These are phyloP conservation scores for Ophiostoma perfectum DNA, from an alignment of 2,329 filamentous ascomycete species.

Conservation along the genomic window DNA sequence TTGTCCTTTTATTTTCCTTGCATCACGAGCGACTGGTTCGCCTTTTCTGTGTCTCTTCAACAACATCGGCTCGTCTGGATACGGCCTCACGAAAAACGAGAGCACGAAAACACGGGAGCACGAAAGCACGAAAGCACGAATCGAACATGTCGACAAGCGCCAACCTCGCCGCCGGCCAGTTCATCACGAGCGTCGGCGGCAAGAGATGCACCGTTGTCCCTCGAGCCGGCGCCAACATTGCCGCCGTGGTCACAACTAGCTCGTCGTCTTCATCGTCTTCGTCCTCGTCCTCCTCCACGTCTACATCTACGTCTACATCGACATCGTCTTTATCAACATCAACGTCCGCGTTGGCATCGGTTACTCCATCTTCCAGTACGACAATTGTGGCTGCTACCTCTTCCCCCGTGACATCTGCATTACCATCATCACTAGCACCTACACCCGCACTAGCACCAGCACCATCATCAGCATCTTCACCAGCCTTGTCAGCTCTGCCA, in stretches of 20 bases:
- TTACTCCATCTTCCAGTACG: slow-evolving; percentile 16
- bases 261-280: slow-evolving; percentile 24
- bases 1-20: slow-evolving; percentile 28
- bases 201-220: slow-evolving; percentile 52
- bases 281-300: background rate
- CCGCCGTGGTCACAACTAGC: slow-evolving; percentile 18
- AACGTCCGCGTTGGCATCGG: slow-evolving; percentile 24
- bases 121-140: background rate
- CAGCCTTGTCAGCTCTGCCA: background rate
- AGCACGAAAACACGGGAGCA: background rate
- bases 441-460: background rate
- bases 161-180: slow-evolving; percentile 43
- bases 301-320: slow-evolving; percentile 13
- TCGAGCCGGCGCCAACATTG: slow-evolving; percentile 29
- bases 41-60: slow-evolving; percentile 21
- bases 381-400: background rate
- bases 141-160: slow-evolving; percentile 39
- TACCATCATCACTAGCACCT: background rate
- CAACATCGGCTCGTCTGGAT: slow-evolving; percentile 2
- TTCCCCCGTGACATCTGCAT: background rate
- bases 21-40: slow-evolving; percentile 43
- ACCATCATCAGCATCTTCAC: background rate
- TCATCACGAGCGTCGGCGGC: slow-evolving; percentile 46
- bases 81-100: background rate
- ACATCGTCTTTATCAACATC: slow-evolving; percentile 20